Evolutionary conservation across 2,329 filamentous ascomycete species (phyloP), one percentile per base, ranked within the genome.

Genomic region (Exophiala sp.): DNA sequence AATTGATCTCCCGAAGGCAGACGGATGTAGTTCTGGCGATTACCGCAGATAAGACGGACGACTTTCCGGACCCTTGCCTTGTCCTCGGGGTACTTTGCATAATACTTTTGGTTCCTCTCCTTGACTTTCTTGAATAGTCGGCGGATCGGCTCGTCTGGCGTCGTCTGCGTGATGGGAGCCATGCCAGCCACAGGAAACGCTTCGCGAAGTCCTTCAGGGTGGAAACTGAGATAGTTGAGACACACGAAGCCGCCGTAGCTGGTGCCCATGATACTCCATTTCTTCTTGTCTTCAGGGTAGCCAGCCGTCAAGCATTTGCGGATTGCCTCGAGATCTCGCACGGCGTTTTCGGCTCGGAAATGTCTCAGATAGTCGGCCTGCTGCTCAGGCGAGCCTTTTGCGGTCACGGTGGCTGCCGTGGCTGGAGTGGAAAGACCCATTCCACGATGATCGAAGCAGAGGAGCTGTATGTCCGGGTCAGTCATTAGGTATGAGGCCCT

Each of bases 211-310:
- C 86, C 85, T 49, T 88, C 78, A 0, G 88, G 87, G 60, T 80
- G 71, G 45, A 44, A 47, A 67, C 71, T 64, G 59, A 76, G 77
- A 66, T 96, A 97, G 6, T 85, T 91, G 27, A 88, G 74, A 41
- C 76, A 78, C 63, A 89, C 87, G 67, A 95, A 96, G 1, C 91
- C 91, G 32, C 91, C 91, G 66, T 95, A 97, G 13, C 85, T 90
- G 70, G 96, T 91, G 7, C 91, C 91, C 55, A 95, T 84, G 23
- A 93, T 78, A 50, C 82, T 85, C 91, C 90, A 96, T 64, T 83
- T 82, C 65, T 82, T 79, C 64, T 85, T 82, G 41, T 84, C 79
- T 18, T 78, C 72, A 0, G 85, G 81, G 60, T 82, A 86, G 44
- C 82, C 80, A 3, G 74, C 71, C 0, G 86, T 93, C 46, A 97